These are phyloP conservation scores for Pseudomonodictys pantanalensis DNA, from an alignment of 495 filamentous ascomycete species.

Conservation along the genomic window DNA sequence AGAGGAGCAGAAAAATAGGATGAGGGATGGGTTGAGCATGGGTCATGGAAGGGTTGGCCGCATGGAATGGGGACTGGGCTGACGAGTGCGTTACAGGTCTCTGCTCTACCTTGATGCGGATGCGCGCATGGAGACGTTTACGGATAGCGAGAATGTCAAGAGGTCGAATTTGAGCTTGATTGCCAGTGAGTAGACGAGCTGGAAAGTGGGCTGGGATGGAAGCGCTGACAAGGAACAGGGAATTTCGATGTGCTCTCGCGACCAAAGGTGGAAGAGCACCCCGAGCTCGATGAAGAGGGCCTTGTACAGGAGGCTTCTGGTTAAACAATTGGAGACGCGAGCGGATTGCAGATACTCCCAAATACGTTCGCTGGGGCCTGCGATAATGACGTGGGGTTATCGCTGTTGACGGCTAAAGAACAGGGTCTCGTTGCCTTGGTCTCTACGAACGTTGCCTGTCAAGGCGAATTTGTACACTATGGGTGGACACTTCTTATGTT, in stretches of 20 bases:
- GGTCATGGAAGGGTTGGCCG: background rate
- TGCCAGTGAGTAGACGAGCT: conserved; percentile 74
- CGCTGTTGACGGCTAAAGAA: background rate
- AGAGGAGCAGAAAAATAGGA: background rate
- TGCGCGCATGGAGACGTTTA: conserved; percentile 57
- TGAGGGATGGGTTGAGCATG: background rate
- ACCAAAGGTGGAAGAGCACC: conserved; percentile 22
- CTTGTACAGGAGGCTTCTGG: conserved; percentile 24
- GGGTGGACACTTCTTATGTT: conserved; percentile 4
- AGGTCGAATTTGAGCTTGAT: conserved; percentile 59
- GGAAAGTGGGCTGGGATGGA: too few relatives aligned
- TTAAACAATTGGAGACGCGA: too few relatives aligned
- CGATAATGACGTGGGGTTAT: too few relatives aligned
- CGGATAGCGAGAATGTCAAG: conserved; percentile 62
- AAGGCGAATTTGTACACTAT: conserved; percentile 4
- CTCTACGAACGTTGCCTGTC: background rate
- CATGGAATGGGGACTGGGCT: background rate
- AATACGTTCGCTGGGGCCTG: too few relatives aligned
- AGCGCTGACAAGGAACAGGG: too few relatives aligned
- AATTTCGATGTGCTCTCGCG: conserved; percentile 60
- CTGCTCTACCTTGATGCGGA: conserved; percentile 74
- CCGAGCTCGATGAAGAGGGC: conserved; percentile 29
- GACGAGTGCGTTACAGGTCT: conserved; percentile 34
- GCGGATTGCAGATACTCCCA: too few relatives aligned
- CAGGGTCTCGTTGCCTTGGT: background rate